Percentiles rank a stretch among this genome's conserved stretches.
Evolutionary conservation across 1,139 yeast species (phyloP).

Genomic region (Meyerozyma guilliermondii): DNA sequence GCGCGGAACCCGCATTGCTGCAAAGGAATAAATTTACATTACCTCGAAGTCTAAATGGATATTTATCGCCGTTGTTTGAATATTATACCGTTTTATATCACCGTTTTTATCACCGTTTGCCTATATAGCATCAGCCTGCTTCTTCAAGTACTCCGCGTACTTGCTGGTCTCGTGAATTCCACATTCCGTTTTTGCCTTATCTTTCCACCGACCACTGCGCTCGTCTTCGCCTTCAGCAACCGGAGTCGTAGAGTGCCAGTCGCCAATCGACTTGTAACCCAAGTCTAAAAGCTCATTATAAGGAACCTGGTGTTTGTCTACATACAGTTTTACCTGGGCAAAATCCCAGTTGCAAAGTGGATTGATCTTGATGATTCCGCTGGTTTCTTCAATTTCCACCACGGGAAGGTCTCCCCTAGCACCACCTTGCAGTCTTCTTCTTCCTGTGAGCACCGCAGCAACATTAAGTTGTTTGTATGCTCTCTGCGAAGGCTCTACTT

Average conservation of each 20-base stretch:
- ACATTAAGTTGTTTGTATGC: slow-evolving; percentile 73
- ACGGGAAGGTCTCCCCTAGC: slow-evolving; percentile 69
- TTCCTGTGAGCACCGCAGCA: slow-evolving; percentile 84
- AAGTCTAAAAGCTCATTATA: slow-evolving; percentile 77
- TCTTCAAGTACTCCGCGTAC: slow-evolving; percentile 53
- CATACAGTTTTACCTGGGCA: slow-evolving; percentile 61
- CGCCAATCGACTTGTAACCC: slow-evolving; percentile 92
- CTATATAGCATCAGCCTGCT: slow-evolving; percentile 4
- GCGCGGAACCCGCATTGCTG: not conserved
- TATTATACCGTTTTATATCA: too few species aligned
- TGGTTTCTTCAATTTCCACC: slow-evolving; percentile 66
- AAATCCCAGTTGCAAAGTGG: slow-evolving; percentile 88
- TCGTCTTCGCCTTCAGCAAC: slow-evolving; percentile 92
- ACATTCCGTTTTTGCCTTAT: slow-evolving; percentile 88
- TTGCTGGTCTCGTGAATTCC: slow-evolving; percentile 84
- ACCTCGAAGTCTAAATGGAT: too few species aligned
- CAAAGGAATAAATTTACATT: too few species aligned
- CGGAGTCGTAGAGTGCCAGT: slow-evolving; percentile 92
- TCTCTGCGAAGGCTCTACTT: slow-evolving; percentile 88
- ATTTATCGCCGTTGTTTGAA: too few species aligned
- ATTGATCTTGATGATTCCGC: slow-evolving; percentile 76
- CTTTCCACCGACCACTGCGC: slow-evolving; percentile 96
- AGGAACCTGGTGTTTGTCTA: slow-evolving; percentile 70
- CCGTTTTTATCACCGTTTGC: too few species aligned
- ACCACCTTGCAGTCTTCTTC: slow-evolving; percentile 89